Evolutionary conservation across 805 yeast species (phyloP).

Genomic region (Wickerhamomyces pijperi): DNA sequence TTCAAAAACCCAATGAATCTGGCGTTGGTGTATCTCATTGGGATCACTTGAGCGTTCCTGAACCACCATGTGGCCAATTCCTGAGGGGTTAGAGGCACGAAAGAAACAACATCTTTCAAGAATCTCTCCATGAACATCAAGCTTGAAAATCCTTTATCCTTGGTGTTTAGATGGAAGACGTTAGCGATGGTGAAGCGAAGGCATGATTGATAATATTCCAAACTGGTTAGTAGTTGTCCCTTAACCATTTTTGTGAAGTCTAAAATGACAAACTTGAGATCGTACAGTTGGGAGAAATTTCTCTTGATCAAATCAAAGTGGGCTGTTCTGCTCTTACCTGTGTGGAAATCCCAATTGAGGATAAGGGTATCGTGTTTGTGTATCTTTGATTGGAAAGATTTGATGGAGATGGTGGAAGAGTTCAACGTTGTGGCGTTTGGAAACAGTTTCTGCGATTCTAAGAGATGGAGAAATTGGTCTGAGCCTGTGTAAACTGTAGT

Average conservation of each 20-base stretch:
- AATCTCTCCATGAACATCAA: not conserved
- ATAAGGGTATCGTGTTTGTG: not conserved
- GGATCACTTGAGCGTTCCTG: not conserved
- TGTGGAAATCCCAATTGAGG: not conserved
- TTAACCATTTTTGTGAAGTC: not conserved
- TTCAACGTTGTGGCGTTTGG: too few relatives aligned
- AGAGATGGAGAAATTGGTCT: too few relatives aligned
- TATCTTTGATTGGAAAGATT: not conserved
- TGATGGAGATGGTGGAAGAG: too few relatives aligned
- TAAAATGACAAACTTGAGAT: too few relatives aligned
- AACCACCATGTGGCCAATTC: too few relatives aligned
- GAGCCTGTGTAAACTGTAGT: too few relatives aligned
- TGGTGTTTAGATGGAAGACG: not conserved
- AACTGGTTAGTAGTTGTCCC: not conserved
- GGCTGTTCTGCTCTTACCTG: not conserved
- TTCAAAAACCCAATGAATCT: not conserved
- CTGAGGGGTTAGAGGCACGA: not conserved
- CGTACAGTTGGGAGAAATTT: not conserved
- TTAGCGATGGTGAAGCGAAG: not conserved
- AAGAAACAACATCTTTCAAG: not conserved
- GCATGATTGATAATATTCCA: not conserved
- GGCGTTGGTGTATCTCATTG: not conserved
- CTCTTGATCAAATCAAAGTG: not conserved
- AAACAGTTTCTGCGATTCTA: too few relatives aligned
- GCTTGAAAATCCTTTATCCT: too few relatives aligned